phyloP scores from a whole-genome alignment of 768 basidiomycete genomes.

The Paxillus rubicundulus region DNA sequence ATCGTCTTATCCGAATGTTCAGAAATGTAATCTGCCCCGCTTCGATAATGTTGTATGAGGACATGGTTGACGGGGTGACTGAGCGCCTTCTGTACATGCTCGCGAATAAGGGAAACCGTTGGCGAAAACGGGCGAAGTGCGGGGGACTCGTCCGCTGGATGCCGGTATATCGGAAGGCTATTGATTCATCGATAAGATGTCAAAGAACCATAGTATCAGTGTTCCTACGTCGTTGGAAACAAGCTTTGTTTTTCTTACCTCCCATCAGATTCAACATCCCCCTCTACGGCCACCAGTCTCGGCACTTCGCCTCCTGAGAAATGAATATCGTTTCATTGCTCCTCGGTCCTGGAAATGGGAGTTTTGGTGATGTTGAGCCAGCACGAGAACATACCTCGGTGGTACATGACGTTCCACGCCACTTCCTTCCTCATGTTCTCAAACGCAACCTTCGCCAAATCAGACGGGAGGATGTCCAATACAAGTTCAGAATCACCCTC shows the following conservation, averaged over 20 bases:
- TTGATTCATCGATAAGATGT: background rate
- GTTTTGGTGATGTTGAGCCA: background rate
- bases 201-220: background rate
- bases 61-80: conserved; percentile 78
- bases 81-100: conserved; percentile 56
- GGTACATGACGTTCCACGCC: conserved; percentile 70
- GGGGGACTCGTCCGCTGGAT: conserved; percentile 79
- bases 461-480: conserved; percentile 52
- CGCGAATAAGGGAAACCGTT: conserved; percentile 63
- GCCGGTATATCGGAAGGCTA: conserved; percentile 78
- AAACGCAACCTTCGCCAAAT: conserved; percentile 56
- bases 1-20: conserved; percentile 88
- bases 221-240: conserved; percentile 8
- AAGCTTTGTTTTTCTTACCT: conserved; percentile 35
- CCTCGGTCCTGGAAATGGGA: background rate
- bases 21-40: conserved; percentile 78
- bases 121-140: conserved; percentile 63
- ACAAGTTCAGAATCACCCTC: conserved; percentile 70
- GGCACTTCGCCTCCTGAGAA: conserved; percentile 69
- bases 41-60: conserved; percentile 78
- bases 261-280: conserved; percentile 48
- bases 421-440: conserved; percentile 62
- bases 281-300: conserved; percentile 60
- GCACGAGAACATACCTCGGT: conserved; percentile 50
- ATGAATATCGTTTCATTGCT: background rate